These are phyloP conservation scores for Backusella luteola DNA, from an alignment of 192 early-diverging fungal species.

Conservation along the genomic window DNA sequence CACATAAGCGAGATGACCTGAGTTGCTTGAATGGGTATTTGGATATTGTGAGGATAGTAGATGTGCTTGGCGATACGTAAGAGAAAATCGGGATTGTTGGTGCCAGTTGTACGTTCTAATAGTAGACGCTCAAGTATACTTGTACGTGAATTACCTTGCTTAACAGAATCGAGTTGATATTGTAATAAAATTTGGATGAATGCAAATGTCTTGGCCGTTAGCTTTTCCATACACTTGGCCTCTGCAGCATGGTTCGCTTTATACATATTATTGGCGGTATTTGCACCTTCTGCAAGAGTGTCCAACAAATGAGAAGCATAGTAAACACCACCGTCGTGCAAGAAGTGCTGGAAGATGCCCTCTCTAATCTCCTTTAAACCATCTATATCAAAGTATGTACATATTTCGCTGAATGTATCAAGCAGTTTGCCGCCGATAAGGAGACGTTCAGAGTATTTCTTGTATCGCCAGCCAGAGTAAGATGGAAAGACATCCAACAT, in stretches of 20 bases:
- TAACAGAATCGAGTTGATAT: slow-evolving; percentile 18
- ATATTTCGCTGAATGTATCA: slow-evolving; percentile 23
- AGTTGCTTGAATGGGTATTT: slow-evolving; percentile 36
- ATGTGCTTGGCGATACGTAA: slow-evolving; percentile 36
- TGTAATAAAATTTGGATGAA: slow-evolving; percentile 42
- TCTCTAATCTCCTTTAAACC: slow-evolving; percentile 30
- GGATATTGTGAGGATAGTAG: slow-evolving; percentile 34
- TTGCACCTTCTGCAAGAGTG: slow-evolving; percentile 42
- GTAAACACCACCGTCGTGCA: slow-evolving; percentile 48
- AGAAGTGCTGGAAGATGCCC: slow-evolving; percentile 39
- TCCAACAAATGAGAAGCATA: slow-evolving; percentile 44
- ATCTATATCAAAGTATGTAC: slow-evolving; percentile 10
- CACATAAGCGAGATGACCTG: slow-evolving; percentile 49
- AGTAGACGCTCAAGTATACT: slow-evolving; percentile 45
- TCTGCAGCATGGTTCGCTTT: slow-evolving; percentile 19
- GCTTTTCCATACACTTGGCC: slow-evolving; percentile 16
- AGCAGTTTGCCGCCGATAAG: slow-evolving; percentile 30
- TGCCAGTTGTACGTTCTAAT: slow-evolving; percentile 41
- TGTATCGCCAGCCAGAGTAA: slow-evolving; percentile 36
- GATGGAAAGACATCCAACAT: slow-evolving; percentile 32
- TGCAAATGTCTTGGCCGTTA: slow-evolving; percentile 37
- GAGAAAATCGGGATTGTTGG: slow-evolving; percentile 38
- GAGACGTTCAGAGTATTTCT: slow-evolving; percentile 22
- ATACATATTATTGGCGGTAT: slow-evolving; percentile 32
- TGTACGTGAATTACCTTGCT: neutral